Evolutionary conservation across 345 rosid genomes (phyloP), one percentile per base, ranked within the genome.

Genomic region (Populus simonii): DNA sequence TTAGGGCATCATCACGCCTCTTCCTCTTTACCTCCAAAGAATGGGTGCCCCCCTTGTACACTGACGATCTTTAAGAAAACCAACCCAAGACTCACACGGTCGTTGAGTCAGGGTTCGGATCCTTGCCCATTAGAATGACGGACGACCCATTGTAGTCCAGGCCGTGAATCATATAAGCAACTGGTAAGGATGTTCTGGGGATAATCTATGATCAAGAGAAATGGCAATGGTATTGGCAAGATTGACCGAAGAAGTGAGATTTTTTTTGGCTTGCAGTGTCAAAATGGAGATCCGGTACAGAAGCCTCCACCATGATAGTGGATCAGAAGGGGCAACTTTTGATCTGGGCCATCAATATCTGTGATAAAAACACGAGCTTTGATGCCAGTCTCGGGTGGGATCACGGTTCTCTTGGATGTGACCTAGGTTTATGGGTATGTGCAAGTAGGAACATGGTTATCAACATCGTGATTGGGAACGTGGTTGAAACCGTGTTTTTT

Each of bases 161-260:
- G 81, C 91, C 87, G 88, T 0, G 94, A 87, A 62, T 93, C 92
- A 8, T 90, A 27, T 88, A 86, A 0, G 85, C 88, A 7, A 68
- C 49, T 1, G 93, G 97, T n/a, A 91, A 53, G 83, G 89, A 57
- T 84, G 77, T 74, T 92, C 97, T 10, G 93, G 98, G 98, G 89
- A 94, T 45, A 87, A 83, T 61, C 94, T 82, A 75, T 86, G 89
- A 68, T 87, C 87, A n/a, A 91, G 76, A 0, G 90, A 85, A 68
- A 88, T 81, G 4, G 86, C 90, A 12, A 88, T 38, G 36, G 87
- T 65, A 36, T 82, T 79, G 29, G 88, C 84, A 31, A 80, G 55
- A 41, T 27, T 33, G 18, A 71, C 85, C 0, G 79, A 9, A 7
- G 53, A 41, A 18, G 86, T 43, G 3, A 80, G 82, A 23, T 25